phyloP scores from a whole-genome alignment of 2,329 filamentous ascomycete species.

The Talaromyces sp. region DNA sequence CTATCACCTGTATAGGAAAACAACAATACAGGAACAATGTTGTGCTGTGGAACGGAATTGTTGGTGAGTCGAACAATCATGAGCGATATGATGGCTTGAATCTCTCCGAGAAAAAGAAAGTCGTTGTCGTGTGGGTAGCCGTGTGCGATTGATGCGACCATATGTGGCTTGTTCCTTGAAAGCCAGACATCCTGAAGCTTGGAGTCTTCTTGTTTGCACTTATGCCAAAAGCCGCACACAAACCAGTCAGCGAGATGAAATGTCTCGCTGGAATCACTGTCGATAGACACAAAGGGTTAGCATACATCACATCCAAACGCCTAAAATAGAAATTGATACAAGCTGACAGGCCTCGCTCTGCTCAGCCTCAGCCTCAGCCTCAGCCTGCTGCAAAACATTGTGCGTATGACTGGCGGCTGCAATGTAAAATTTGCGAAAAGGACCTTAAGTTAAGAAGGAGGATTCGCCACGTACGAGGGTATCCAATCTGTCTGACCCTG shows the following conservation, averaged over 20 bases:
- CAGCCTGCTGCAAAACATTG: too few species aligned
- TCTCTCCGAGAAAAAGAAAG: constrained; percentile 3
- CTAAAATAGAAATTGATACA: too few species aligned
- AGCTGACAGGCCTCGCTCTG: too few species aligned
- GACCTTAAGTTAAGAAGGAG: too few species aligned
- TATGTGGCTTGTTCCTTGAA: constrained; percentile 1
- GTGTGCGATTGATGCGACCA: not conserved
- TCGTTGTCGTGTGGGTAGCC: not conserved
- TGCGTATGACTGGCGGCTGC: too few species aligned
- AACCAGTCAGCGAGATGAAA: not conserved
- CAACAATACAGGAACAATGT: constrained; percentile 7
- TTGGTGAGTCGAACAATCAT: constrained; percentile 8
- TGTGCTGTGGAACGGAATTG: not conserved
- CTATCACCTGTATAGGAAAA: not conserved
- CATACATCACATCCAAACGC: not conserved
- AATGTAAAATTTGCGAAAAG: too few species aligned
- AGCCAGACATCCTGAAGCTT: not conserved
- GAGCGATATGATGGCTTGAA: not conserved
- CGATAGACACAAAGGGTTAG: not conserved
- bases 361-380: too few species aligned
- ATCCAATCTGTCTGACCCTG: not conserved
- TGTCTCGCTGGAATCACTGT: not conserved
- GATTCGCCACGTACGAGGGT: not conserved
- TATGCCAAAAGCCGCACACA: not conserved
- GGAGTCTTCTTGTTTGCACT: not conserved